Evolutionary conservation across 2,329 filamentous ascomycete species (phyloP), one percentile per base, ranked within the genome.

Genomic region (Atkinsonella hypoxylon): DNA sequence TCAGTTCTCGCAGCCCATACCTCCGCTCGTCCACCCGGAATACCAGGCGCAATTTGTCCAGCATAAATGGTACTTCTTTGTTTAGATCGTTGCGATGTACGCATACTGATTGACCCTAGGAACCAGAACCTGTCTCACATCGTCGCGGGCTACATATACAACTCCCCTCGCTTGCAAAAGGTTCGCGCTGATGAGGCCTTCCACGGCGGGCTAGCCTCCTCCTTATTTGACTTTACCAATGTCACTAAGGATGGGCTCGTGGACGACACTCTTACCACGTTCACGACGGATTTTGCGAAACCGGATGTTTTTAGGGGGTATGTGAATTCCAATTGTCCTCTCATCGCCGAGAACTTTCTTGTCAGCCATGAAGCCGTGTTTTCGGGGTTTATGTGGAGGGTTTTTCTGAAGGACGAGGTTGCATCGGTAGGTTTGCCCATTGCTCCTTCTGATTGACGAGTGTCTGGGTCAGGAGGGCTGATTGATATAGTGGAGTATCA

Each of bases 91-190:
- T 32, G 6, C 12, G 6, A 32, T 32, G 31, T 32, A 32, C 6
- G 31, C 31, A 32, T 32, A 12, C 31, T 32, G 12, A 32, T 32
- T 7, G 6, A 32, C 6, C 12, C 6, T 32, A 68, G 67, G 67
- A 62, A 69, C 44, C 45, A 59, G 4, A 62, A 67, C n/a, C 4
- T 70, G 1, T 70, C 67, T 3, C 66, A 70, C 52, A 66, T 70
- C 44, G 64, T 61, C 4, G 53, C 60, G 6, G 68, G 66, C 0
- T 67, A 59, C 46, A 64, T 70, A 44, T 55, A 59, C 48, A 67
- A 66, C 49, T 67, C 67, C 0, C 65, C 65, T 0, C 51, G 58
- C 0, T 58, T 61, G 9, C 47, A 53, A 0, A 50, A 61, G 1
- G 66, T 70, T 9, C 61, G 59, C 1, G 66, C 50, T 0, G 62